Evolutionary conservation across 2,329 filamentous ascomycete genomes (phyloP), one percentile per base, ranked within the genome.

Genomic region (Corynespora cassiicola): DNA sequence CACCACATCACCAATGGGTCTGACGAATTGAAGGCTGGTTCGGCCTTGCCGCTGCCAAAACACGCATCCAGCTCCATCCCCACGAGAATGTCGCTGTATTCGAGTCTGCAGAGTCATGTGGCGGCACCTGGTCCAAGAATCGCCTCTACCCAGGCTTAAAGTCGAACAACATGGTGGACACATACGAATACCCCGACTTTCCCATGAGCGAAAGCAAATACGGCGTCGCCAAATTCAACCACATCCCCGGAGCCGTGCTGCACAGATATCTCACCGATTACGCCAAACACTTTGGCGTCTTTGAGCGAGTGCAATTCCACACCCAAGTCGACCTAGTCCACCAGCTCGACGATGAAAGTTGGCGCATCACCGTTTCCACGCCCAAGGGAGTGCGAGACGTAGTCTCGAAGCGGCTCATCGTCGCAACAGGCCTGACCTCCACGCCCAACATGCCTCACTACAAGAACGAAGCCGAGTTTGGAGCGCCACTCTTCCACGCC

Each of bases 371-470:
- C 8, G 35, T 44, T 9, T n/a, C 30, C 8, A 21, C 36, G 7
- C 10, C 40, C 5, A 14, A 20, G 17, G 7, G 14, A 9, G 8
- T 8, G 18, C 23, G 37, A 28, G 24, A 14, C 10, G 21, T 41
- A 16, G n/a, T 61, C 59, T 29, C 62, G 6, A 61, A 56, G 9
- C 81, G 79, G 50, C 65, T 86, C 24, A 75, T 86, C 26, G 58
- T 86, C 3, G 80, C 82, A 2, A 84, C 81, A 2, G 83, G 83
- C 1, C 61, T 85, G 22, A 81, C 79, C 0, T 84, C 80, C 1
- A 67, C 76, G 27, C 75, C 82, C 0, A 77, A 77, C 40, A 62
- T 83, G 16, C 80, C 81, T 0, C 52, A 58, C 1, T 73, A 83
- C 22, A 48, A 66, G 1, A 79, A 78, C 0, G 64, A 71, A 15